Evolutionary conservation across 176 grass and related monocot species (phyloP).

Genomic region (Bromus sterilis): DNA sequence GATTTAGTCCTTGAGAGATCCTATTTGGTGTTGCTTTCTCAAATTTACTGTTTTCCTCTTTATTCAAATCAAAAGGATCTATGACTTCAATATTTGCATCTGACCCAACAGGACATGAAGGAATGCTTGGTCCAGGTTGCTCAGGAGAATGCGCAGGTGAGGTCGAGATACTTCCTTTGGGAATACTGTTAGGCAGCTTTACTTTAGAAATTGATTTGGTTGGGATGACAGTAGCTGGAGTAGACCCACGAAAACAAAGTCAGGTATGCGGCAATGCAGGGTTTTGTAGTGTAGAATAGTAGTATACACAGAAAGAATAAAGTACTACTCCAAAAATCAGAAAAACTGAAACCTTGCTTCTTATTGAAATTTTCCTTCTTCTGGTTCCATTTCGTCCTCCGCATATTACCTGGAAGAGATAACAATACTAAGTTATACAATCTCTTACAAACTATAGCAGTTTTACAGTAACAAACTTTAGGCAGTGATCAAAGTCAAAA

Average conservation of each 20-base stretch:
- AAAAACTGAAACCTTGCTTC: constrained; percentile 63
- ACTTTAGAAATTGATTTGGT: constrained; percentile 74
- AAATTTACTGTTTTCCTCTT: constrained; percentile 45
- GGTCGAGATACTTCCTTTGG: constrained; percentile 41
- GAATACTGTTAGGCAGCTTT: constrained; percentile 41
- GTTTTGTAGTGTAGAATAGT: not conserved
- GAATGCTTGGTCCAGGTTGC: constrained; percentile 50
- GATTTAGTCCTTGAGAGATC: constrained; percentile 40
- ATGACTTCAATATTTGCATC: constrained; percentile 70
- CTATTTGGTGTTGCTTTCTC: constrained; percentile 51
- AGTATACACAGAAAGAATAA: constrained; percentile 12
- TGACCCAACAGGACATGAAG: constrained; percentile 33
- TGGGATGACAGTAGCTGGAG: constrained; percentile 68
- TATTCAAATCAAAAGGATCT: constrained; percentile 55
- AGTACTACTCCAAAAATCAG: not conserved
- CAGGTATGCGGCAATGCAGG: constrained; percentile 4
- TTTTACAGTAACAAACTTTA: not conserved
- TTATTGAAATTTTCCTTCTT: constrained; percentile 79
- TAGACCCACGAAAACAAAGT: constrained; percentile 19
- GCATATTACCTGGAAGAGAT: constrained; percentile 69
- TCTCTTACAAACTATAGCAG: not conserved
- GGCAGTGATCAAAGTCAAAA: constrained; percentile 9
- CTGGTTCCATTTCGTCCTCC: constrained; percentile 73
- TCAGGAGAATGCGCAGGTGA: constrained; percentile 72
- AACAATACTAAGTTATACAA: constrained; percentile 16